Conservation (phyloP, 495 filamentous ascomycete genomes). For the Coniosporium apollinis region DNA sequence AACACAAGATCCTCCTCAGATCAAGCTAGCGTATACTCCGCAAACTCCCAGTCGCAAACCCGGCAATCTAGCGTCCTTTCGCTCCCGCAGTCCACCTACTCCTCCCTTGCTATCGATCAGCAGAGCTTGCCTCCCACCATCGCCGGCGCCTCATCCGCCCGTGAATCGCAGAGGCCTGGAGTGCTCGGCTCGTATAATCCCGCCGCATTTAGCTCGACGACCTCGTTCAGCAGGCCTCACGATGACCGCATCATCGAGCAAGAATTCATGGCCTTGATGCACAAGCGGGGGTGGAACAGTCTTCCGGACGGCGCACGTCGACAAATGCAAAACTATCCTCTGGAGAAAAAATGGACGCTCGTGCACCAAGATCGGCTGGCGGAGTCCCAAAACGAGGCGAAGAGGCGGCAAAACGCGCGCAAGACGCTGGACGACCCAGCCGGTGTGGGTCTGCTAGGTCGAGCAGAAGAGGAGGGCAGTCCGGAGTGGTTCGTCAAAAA, state of each 20-base stretch:
- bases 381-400: constrained; percentile 88
- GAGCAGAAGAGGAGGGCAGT: constrained; percentile 83
- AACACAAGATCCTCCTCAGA: constrained; percentile 57
- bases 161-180: constrained; percentile 1
- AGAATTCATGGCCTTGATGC: constrained; percentile 85
- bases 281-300: constrained; percentile 92
- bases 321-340: constrained; percentile 88
- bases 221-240: constrained; percentile 42
- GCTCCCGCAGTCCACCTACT: constrained; percentile 16
- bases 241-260: constrained; percentile 83
- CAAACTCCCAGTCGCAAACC: constrained; percentile 27
- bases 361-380: constrained; percentile 89
- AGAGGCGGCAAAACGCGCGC: constrained; percentile 55
- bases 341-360: constrained; percentile 92
- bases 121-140: constrained; percentile 12
- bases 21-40: constrained; percentile 44
- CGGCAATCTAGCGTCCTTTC: constrained; percentile 1
- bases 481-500: constrained; percentile 97
- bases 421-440: constrained; percentile 41
- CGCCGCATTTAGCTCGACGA: constrained; percentile 29
- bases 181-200: constrained; percentile 15
- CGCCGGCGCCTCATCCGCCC: constrained; percentile 6
- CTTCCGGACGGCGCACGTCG: constrained; percentile 87
- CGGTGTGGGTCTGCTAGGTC: constrained; percentile 45
- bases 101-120: constrained; percentile 13